Evolutionary conservation across 2,329 filamentous ascomycete species (phyloP), one percentile per base, ranked within the genome.

Genomic region (Triangularia setosa): DNA sequence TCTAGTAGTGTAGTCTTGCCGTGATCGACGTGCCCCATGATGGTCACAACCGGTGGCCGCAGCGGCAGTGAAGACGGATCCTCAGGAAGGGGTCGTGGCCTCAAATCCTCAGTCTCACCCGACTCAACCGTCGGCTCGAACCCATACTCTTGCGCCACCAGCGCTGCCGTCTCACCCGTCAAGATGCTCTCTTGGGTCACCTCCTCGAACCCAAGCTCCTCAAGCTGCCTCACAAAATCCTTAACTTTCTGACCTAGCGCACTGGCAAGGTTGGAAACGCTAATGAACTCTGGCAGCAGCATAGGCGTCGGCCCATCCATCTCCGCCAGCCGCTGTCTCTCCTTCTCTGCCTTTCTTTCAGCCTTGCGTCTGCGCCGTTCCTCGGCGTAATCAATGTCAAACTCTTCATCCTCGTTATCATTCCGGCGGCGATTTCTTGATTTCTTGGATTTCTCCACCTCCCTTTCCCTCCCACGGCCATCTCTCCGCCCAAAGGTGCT

Each of bases 1-100:
- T 99, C 95, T 9, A 99, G 82, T 52, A 99, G 88, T 0, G 96
- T 99, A 0, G 95, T 99, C 80, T 99, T 99, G 61, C 95, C 95
- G 75, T 99, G 95, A 75, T 99, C 96, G 71, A 99, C 95, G 69
- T 99, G 95, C 2, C 95, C 95, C 96, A 99, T 99, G 73, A 99
- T 99, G 0, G 96, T 98, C 44, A 99, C 93, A 35, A 99, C 92
- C 0, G 95, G 96, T 7, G 95, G 94, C 16, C 96, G 87, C 33
- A 81, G 77, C 1, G 93, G 92, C 7, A 97, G 77, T 14, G 76
- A 71, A 0, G 90, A 86, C 58, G 81, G 84, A 75, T 94, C 91
- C 71, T 88, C 87, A 8, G 87, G 85, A 25, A 83, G 79, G 1
- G 92, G 89, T 11, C 88, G 85, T 24, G 90, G 84, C 66, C 84